Conservation (phyloP, 2,329 filamentous ascomycete species). For the Xylariales sp. region DNA sequence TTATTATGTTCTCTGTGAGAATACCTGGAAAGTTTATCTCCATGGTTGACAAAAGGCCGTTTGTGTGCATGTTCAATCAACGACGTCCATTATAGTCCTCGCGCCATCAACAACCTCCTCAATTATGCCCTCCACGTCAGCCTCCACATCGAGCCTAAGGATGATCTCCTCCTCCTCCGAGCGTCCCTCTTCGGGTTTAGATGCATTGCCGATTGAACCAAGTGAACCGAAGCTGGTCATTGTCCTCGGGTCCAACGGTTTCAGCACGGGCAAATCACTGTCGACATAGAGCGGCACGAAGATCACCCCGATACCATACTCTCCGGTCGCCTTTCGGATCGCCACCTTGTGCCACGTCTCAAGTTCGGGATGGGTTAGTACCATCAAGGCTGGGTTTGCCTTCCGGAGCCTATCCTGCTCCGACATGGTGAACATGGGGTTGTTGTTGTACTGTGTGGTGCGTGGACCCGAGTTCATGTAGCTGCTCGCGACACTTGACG, state of each 20-base stretch:
- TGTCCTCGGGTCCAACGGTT: constrained; percentile 22
- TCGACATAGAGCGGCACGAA: constrained; percentile 25
- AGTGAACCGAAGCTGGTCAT: constrained; percentile 19
- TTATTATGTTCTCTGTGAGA: too few species aligned
- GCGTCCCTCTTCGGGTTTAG: background rate
- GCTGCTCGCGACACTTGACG: constrained; percentile 4
- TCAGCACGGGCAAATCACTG: constrained; percentile 20
- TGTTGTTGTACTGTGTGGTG: background rate
- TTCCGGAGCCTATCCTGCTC: constrained; percentile 15
- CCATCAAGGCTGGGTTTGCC: constrained; percentile 24
- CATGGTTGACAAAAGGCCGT: too few species aligned
- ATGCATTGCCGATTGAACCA: background rate
- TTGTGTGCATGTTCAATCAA: background rate
- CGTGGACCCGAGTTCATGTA: background rate
- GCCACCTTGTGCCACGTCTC: constrained; percentile 23
- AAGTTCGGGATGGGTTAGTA: constrained; percentile 25
- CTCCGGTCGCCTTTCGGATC: constrained; percentile 20
- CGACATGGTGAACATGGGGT: background rate
- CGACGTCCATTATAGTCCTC: constrained; percentile 9
- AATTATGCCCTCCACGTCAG: constrained; percentile 17
- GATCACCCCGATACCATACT: constrained; percentile 25
- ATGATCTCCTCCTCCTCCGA: constrained; percentile 19
- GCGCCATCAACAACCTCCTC: constrained; percentile 18
- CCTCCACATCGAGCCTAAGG: constrained; percentile 15
- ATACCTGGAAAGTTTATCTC: too few species aligned